Base-by-base conservation (phyloP, 1,284 basidiomycete species). In the Erythrobasidium hasegawianum region DNA sequence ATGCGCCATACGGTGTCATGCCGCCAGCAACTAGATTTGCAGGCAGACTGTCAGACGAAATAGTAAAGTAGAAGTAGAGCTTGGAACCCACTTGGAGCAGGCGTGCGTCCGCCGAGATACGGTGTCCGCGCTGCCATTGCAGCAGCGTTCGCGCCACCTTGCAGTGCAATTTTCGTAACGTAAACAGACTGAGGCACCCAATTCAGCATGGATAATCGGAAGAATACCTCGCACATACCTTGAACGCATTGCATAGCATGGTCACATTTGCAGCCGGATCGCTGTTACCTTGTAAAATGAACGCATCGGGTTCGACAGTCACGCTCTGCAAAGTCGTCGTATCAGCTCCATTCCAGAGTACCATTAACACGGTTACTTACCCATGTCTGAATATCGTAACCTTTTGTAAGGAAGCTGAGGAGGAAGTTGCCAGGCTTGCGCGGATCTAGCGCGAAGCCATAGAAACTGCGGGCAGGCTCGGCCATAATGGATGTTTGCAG, bases 161-260 rank as follows among this genome's bases (percentile, higher is more conserved):
- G 49, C 14, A 65, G 24, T 38, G 62, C 62, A 43, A 57, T 57
- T 26, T 58, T 65, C 3, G 62, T 65, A 13, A 65, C 56, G 33
- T 65, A 65, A 4, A 49, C 57, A n/a, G 62, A 65, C 62, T 65
- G 60, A 20, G 2, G 7, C 13, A 45, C 18, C n/a, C n/a, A n/a
- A n/a, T n/a, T n/a, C n/a, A n/a, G n/a, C n/a, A n/a, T n/a, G n/a
- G n/a, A n/a, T n/a, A n/a, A n/a, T n/a, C n/a, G n/a, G n/a, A n/a
- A n/a, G n/a, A n/a, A n/a, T n/a, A n/a, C n/a, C n/a, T n/a, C n/a
- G n/a, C n/a, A n/a, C 55, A 18, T 58, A 90, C 85, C 85, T 96
- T 96, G 85, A 97, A 97, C 14, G 92, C 92, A 76, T 96, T 91
- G 72, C 92, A 95, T 1, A 97, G 80, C 78, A 94, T 90, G 0